Base-by-base conservation (phyloP, 2,329 filamentous ascomycete genomes). In the Gremmenia infestans region DNA sequence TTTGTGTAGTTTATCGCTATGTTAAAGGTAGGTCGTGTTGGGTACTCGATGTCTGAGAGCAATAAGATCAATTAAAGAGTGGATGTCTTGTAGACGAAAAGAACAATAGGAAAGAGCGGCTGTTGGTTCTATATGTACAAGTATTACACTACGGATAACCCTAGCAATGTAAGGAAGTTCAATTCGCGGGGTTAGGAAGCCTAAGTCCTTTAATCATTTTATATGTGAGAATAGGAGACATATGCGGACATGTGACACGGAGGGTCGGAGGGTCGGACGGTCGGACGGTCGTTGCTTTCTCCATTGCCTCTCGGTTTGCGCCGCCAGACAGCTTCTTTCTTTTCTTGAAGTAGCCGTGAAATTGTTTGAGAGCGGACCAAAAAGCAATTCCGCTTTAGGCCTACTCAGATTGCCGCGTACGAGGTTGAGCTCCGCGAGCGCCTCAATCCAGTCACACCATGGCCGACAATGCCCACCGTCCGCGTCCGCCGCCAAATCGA, bases 401-500 rank as follows among this genome's bases (percentile, higher is more conserved):
- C 2, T 40, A 14, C 37, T 7, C 8, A 40, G 11, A 40, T 40
- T 40, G 7, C 37, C 8, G 37, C 8, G 37, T 40, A 52, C 54
- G 46, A 57, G 47, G 53, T 53, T 61, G 49, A 56, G 57, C 50
- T 60, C 57, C 52, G 52, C 54, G 53, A 60, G 56, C 50, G 48
- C 40, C 48, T 63, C 53, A 59, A 51, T 54, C 43, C 25, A 52
- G 8, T 9, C 56, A 53, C 58, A 60, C 56, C 56, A 65, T 65
- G 63, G 53, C 61, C 55, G 62, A 63, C 49, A 61, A 60, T 63
- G 58, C 59, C 60, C 60, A 61, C 57, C 63, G 55, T 60, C 57
- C 58, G 54, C 64, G 63, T 54, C 60, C 64, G 52, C 64, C 56
- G 36, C 58, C 48, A 48, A 61, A 55, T 55, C 58, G 59, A 54